A percentile compares a stretch with the other conserved stretches of the same genome.
Evolutionary conservation across 345 rosid genomes (phyloP).

Genomic region (Sonneratia alba): DNA sequence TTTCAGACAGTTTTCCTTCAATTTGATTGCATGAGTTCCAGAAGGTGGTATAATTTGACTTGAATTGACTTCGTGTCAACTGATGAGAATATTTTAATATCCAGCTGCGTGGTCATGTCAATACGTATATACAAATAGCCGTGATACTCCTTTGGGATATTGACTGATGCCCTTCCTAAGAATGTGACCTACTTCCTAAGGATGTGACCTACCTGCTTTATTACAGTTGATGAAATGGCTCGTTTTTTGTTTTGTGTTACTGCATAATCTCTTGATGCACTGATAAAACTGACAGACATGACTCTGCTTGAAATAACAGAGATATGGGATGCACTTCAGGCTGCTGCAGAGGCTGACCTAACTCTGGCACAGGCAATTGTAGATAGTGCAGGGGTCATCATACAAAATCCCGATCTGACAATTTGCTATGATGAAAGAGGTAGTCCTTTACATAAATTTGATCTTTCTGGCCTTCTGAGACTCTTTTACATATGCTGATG

Average conservation of each 20-base stretch:
- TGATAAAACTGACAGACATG: background rate
- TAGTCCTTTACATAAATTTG: slow-evolving; percentile 8
- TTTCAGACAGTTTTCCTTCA: background rate
- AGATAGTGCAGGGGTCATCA: slow-evolving; percentile 79
- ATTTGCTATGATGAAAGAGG: slow-evolving; percentile 89
- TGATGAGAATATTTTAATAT: background rate
- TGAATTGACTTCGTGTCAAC: background rate
- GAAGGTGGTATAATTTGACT: background rate
- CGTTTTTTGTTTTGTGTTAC: background rate
- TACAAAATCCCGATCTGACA: slow-evolving; percentile 73
- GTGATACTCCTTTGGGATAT: background rate
- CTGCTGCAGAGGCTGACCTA: slow-evolving; percentile 74
- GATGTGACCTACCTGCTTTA: background rate
- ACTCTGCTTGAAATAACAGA: slow-evolving; percentile 26
- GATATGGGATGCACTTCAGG: slow-evolving; percentile 94
- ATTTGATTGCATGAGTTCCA: background rate
- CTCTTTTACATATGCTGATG: background rate
- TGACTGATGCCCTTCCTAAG: background rate
- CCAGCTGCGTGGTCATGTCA: background rate
- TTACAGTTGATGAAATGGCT: background rate
- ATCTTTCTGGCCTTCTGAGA: background rate
- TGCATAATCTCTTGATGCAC: background rate
- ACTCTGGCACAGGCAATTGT: slow-evolving; percentile 68
- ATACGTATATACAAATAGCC: background rate
- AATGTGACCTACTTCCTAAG: background rate